Evolutionary conservation across 2,329 filamentous ascomycete genomes (phyloP).

Genomic region (Tympanopsis confertula): DNA sequence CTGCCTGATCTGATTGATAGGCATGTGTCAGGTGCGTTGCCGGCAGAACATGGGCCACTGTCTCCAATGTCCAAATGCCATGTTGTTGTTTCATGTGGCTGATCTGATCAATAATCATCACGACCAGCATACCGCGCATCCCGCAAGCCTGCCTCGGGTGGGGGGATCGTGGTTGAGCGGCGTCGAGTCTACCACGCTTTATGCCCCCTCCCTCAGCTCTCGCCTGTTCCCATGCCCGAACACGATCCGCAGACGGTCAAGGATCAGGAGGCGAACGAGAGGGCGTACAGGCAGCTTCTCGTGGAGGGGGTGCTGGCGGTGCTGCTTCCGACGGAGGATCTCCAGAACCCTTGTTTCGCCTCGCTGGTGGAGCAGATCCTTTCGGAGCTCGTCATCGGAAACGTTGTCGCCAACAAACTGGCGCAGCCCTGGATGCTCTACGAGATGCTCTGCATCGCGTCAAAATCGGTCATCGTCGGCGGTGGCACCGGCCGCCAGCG

Average conservation of each 20-base stretch:
- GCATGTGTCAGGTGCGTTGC: constrained; percentile 63
- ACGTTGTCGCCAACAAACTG: constrained; percentile 65
- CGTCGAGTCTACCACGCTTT: constrained; percentile 73
- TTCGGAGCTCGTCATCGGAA: constrained; percentile 79
- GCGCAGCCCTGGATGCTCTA: constrained; percentile 84
- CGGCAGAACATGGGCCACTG: background rate
- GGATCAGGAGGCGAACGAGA: constrained; percentile 66
- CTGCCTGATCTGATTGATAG: constrained; percentile 69
- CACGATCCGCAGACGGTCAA: constrained; percentile 33
- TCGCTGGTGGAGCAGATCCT: constrained; percentile 78
- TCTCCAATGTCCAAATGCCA: background rate
- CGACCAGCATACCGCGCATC: constrained; percentile 61
- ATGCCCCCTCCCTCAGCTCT: constrained; percentile 69
- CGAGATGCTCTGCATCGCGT: constrained; percentile 68
- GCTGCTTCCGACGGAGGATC: constrained; percentile 80
- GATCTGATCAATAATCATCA: background rate
- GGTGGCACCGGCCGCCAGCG: too few relatives aligned
- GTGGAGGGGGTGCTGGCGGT: constrained; percentile 71
- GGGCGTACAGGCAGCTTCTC: constrained; percentile 76
- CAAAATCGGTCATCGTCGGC: constrained; percentile 19
- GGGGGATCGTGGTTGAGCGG: constrained; percentile 48
- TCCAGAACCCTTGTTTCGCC: constrained; percentile 77
- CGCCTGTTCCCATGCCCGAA: constrained; percentile 54
- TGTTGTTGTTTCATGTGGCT: constrained; percentile 2
- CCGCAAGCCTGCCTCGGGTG: constrained; percentile 40